phyloP scores from a whole-genome alignment of 345 rosid genomes.

The Citropsis articulata region DNA sequence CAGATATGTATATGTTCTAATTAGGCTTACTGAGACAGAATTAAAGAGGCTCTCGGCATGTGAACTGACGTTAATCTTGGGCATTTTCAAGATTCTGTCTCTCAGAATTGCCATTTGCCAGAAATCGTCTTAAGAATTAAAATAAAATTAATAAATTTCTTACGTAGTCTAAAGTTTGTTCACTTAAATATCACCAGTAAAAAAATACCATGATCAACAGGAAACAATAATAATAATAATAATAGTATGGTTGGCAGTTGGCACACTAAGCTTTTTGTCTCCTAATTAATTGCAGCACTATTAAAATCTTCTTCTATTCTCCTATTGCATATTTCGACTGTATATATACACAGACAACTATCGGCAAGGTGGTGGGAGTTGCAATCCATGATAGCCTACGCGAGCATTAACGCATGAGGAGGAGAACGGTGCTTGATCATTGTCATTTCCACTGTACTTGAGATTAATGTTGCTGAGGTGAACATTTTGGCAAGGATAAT shows the following conservation, averaged over 20 bases:
- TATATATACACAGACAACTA: not conserved
- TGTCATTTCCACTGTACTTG: constrained; percentile 22
- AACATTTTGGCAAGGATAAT: constrained; percentile 42
- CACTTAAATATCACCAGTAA: not conserved
- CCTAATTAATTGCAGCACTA: not conserved
- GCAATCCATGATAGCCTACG: constrained; percentile 29
- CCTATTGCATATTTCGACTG: not conserved
- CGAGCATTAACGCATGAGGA: constrained; percentile 35
- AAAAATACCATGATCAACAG: not conserved
- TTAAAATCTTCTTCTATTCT: not conserved
- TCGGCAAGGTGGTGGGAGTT: constrained; percentile 44
- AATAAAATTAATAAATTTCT: no score
- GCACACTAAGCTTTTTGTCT: not conserved
- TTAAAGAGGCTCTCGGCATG: not conserved
- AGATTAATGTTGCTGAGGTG: constrained; percentile 38
- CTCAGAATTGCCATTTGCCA: not conserved
- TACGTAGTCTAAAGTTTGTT: not conserved
- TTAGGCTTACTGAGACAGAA: not conserved
- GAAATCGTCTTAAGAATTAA: not conserved
- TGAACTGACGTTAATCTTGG: not conserved
- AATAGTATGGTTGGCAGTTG: no score
- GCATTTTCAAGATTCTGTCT: not conserved
- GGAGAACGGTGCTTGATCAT: constrained; percentile 14
- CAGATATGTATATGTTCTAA: not conserved
- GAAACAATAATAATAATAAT: not conserved